phyloP scores from a whole-genome alignment of 75 land plant species.

The Chamaecyparis obtusa region DNA sequence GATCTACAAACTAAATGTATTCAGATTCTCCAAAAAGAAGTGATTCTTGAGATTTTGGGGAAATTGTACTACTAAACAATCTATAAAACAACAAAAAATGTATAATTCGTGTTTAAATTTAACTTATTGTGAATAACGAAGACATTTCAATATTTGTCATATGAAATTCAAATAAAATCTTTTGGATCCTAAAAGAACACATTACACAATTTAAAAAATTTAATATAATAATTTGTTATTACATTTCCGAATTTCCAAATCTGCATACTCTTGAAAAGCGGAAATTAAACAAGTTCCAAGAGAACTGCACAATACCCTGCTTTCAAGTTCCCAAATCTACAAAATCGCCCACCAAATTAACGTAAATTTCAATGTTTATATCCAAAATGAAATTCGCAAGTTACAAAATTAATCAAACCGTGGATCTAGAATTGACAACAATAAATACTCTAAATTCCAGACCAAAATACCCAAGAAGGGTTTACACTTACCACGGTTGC shows the following conservation, averaged over 20 bases:
- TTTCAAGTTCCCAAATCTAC: neutral
- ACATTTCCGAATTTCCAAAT: neutral
- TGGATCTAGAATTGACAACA: neutral
- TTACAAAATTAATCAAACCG: neutral
- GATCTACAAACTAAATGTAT: neutral
- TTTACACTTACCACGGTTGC: neutral
- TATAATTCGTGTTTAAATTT: neutral
- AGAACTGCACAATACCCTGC: neutral
- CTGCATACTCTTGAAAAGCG: neutral
- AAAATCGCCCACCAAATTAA: neutral
- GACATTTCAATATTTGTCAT: too few species aligned
- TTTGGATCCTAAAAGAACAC: neutral
- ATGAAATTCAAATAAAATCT: too few species aligned
- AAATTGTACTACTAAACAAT: neutral
- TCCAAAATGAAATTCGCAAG: neutral
- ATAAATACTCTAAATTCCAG: neutral
- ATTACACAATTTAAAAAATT: neutral
- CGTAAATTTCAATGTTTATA: neutral
- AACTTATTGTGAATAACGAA: neutral
- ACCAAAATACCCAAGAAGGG: neutral
- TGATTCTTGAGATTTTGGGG: neutral
- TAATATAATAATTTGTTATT: neutral
- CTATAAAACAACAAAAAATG: neutral
- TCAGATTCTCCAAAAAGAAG: neutral
- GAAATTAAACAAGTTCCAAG: neutral